Percentiles rank a stretch among this genome's conserved stretches.
Conservation (phyloP, 2,329 filamentous ascomycete species). For the Endoconidiophora polonica region DNA sequence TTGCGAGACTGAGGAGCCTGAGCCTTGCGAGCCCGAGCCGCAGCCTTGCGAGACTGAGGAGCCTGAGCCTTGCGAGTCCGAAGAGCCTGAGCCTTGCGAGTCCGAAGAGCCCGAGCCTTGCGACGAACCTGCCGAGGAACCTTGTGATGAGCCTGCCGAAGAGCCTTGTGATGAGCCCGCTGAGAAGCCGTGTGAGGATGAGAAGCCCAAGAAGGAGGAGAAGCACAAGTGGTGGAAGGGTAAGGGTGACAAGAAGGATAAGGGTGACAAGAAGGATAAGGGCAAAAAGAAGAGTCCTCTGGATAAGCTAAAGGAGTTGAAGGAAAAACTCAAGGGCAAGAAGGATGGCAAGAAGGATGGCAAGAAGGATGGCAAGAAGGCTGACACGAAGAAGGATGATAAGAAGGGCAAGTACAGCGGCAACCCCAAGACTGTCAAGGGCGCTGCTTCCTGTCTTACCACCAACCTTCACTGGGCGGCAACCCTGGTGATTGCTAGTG, state of each 20-base stretch:
- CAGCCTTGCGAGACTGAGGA: not conserved
- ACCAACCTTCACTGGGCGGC: conserved; percentile 10
- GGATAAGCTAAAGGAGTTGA: conserved; percentile 9
- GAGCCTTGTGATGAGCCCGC: conserved; percentile 8
- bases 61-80: conserved; percentile 3
- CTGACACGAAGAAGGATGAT: not conserved
- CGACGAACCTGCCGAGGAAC: not conserved
- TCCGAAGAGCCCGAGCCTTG: conserved; percentile 2
- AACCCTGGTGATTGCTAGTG: conserved; percentile 9
- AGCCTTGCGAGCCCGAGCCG: not conserved
- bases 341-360: conserved; percentile 10
- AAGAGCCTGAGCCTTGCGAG: conserved; percentile 4
- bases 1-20: conserved; percentile 5
- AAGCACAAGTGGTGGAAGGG: conserved; percentile 14
- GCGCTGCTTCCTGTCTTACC: conserved; percentile 5
- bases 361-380: not conserved
- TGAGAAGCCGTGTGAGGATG: conserved; percentile 10
- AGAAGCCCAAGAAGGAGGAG: conserved; percentile 12
- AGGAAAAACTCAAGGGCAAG: conserved; percentile 11
- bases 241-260: conserved; percentile 11
- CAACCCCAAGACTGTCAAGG: conserved; percentile 11
- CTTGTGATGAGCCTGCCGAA: not conserved
- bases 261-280: conserved; percentile 9
- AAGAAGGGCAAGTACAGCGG: conserved; percentile 11
- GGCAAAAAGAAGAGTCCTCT: conserved; percentile 5